phyloP scores from a whole-genome alignment of 768 basidiomycete species.

The Mycena maculata region DNA sequence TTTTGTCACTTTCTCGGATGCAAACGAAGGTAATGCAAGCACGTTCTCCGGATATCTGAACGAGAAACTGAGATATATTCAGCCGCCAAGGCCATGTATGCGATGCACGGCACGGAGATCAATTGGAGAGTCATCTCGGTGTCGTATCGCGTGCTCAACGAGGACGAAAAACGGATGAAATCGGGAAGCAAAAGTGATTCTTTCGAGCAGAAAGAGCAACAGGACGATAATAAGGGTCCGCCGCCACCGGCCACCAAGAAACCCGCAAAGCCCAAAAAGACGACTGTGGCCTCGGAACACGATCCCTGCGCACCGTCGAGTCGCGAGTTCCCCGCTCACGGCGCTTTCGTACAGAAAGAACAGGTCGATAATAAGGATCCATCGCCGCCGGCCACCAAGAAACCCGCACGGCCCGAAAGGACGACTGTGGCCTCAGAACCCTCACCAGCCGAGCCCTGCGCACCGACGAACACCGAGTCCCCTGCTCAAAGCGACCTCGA shows the following conservation, averaged over 20 bases:
- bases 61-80: not conserved
- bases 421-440: not conserved
- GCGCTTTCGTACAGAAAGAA: no score
- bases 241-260: no score
- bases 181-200: no score
- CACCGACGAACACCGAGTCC: not conserved
- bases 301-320: no score
- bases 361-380: no score
- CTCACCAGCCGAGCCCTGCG: not conserved
- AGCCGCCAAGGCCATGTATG: conserved; percentile 21
- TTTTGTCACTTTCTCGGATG: conserved; percentile 20
- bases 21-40: conserved; percentile 28
- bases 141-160: conserved; percentile 10
- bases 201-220: no score
- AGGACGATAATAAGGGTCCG: no score
- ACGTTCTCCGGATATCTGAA: not conserved
- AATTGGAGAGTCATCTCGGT: conserved; percentile 7
- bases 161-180: not conserved
- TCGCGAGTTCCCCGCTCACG: no score
- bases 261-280: no score
- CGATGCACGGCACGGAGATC: conserved; percentile 21
- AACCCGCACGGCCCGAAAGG: not conserved
- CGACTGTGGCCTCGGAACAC: no score
- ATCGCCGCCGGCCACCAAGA: no score
- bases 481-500: not conserved